Conservation (phyloP, 805 yeast species). For the Ogataea saltuana region DNA sequence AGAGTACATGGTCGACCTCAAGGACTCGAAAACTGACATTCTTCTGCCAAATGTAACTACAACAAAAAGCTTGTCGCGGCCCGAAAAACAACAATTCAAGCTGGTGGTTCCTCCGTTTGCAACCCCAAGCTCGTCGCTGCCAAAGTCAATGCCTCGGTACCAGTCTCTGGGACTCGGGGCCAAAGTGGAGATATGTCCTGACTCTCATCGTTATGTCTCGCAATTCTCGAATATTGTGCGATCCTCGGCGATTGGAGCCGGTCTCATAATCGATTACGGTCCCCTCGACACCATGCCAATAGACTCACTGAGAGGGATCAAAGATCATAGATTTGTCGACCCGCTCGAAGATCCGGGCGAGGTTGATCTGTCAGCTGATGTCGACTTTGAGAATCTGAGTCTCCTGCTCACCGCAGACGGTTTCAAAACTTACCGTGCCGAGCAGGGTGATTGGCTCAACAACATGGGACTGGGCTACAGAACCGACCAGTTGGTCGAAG, state of each 20-base stretch:
- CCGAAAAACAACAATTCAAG: constrained; percentile 44
- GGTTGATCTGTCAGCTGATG: constrained; percentile 82
- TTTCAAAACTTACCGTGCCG: constrained; percentile 33
- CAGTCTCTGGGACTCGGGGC: constrained; percentile 54
- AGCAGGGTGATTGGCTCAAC: constrained; percentile 80
- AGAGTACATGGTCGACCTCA: constrained; percentile 67
- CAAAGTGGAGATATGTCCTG: constrained; percentile 73
- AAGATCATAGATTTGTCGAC: constrained; percentile 67
- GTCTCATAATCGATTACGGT: constrained; percentile 79
- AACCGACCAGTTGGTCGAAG: constrained; percentile 55
- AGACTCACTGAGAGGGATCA: constrained; percentile 73
- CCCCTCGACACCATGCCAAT: constrained; percentile 59
- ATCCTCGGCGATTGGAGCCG: constrained; percentile 53
- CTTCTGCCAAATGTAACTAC: constrained; percentile 26
- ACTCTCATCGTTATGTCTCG: constrained; percentile 57
- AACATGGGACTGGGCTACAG: constrained; percentile 74
- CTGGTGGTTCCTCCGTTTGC: constrained; percentile 57
- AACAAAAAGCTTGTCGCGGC: constrained; percentile 10
- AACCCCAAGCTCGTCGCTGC: constrained; percentile 63
- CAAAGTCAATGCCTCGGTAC: constrained; percentile 52
- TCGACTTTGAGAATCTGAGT: constrained; percentile 67
- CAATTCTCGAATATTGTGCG: constrained; percentile 46
- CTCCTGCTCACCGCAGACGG: constrained; percentile 33
- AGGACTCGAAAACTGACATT: constrained; percentile 17
- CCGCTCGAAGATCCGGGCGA: constrained; percentile 78